Base-by-base conservation (phyloP, 345 rosid genomes). In the Boechera divaricarpa region DNA sequence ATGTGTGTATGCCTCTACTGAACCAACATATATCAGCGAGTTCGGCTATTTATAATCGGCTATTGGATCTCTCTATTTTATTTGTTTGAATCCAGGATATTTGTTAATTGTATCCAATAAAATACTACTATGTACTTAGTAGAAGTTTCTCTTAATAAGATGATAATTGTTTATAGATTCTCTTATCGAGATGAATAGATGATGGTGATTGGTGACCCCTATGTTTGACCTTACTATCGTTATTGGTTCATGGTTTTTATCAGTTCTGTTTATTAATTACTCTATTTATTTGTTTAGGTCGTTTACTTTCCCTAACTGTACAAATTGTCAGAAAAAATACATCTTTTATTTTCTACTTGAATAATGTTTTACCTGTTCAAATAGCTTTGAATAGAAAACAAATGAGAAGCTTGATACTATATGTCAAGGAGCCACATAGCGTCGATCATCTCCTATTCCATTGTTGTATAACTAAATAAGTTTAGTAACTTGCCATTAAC, bases 141-240 rank as follows among this genome's bases (percentile, higher is more conserved):
- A 57, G 21, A 56, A 56, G 36, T 56, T 56, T 56, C 36, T 29
- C 32, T 59, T n/a, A n/a, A 49, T 8, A 59, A 39, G n/a, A 75
- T 36, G 38, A 63, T 53, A 35, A 35, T 57, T 67, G 45, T 55
- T 67, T 47, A 75, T 66, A 36, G 52, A 66, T 56, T 42, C 48
- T 33, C 18, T 32, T 35, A 31, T 74, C 64, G 57, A 44, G 64
- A 65, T 5, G 65, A 74, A 21, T 21, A 0, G 21, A 21, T 21
- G 24, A 21, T 65, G 36, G 65, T 56, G 72, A 72, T 61, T 35
- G 58, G 57, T 18, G 5, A 48, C 72, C 78, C 71, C 63, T 66
- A 45, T 47, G 67, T 58, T 67, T 75, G 79, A 75, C 79, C 36
- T 58, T 28, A 9, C 67, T 24, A 31, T 55, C 21, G 44, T 63